Evolutionary conservation across 2,329 filamentous ascomycete species (phyloP), one percentile per base, ranked within the genome.

Genomic region (Trichoderma gracile): DNA sequence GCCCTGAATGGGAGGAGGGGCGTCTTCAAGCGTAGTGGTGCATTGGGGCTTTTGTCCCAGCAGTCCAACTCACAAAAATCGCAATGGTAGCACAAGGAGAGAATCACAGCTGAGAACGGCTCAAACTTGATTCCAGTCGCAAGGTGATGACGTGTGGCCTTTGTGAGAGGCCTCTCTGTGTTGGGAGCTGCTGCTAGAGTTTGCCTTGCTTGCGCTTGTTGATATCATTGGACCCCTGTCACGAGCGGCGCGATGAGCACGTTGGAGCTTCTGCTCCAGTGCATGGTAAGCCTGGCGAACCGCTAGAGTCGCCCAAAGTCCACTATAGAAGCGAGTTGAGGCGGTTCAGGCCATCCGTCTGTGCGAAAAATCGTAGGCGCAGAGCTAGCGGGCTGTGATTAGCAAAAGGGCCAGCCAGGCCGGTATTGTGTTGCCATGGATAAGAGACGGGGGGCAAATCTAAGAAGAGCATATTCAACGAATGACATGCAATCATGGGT

Each of bases 141-240:
- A 9, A 50, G 38, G 59, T 30, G 59, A 63, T 63, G 59, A 63
- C 59, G 59, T 62, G 59, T 46, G 23, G 25, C 59, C n/a, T 23
- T 30, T 25, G 21, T 54, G 50, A 40, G 59, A 54, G 59, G 58
- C 58, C 58, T 53, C 54, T 30, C 8, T 12, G 10, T 38, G 33
- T 23, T 23, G 46, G 23, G 21, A 23, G 3, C 30, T 9, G 30
- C 54, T 25, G 47, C 57, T 43, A n/a, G 17, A 30, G 14, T 21
- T 43, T 9, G 38, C 33, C 49, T 50, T 5, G 50, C 60, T 33
- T 33, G 33, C 12, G 33, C 33, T 14, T 38, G 25, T 30, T 63
- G 56, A 57, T 63, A 63, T 63, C 61, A 63, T 63, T 27, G 60
- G 25, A 33, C 15, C 21, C 56, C 38, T 23, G 52, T 15, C 21